Conservation (phyloP, 345 rosid species). For the Populus euphratica region DNA sequence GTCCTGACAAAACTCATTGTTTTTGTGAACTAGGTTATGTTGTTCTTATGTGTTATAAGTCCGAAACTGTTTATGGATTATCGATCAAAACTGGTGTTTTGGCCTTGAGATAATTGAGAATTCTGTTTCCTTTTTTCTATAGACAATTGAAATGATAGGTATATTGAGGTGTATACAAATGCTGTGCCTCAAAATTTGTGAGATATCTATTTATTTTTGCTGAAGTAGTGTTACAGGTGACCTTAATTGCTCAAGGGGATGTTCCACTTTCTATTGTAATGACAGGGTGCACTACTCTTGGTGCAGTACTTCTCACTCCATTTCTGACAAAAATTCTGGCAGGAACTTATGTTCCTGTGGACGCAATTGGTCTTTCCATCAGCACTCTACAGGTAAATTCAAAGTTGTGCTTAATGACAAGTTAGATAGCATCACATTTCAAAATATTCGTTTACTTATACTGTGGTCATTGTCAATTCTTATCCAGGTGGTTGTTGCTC, state of each 20-base stretch:
- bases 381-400: constrained; percentile 58
- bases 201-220: constrained; percentile 22
- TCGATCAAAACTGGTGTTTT: too few relatives aligned
- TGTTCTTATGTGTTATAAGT: too few relatives aligned
- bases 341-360: constrained; percentile 63
- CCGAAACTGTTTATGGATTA: too few relatives aligned
- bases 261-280: constrained; percentile 58
- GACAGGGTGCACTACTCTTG: constrained; percentile 61
- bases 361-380: constrained; percentile 53
- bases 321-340: constrained; percentile 50
- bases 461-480: constrained; percentile 1
- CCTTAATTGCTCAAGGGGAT: constrained; percentile 65
- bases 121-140: background rate
- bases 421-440: too few relatives aligned
- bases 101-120: too few relatives aligned
- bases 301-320: constrained; percentile 63
- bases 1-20: too few relatives aligned
- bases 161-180: background rate
- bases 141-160: background rate
- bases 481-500: constrained; percentile 55
- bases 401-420: background rate
- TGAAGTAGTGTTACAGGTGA: constrained; percentile 57
- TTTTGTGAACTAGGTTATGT: too few relatives aligned
- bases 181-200: background rate
- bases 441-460: background rate